phyloP scores from a whole-genome alignment of 805 yeast genomes.

The Kodamaea neixiangensis region DNA sequence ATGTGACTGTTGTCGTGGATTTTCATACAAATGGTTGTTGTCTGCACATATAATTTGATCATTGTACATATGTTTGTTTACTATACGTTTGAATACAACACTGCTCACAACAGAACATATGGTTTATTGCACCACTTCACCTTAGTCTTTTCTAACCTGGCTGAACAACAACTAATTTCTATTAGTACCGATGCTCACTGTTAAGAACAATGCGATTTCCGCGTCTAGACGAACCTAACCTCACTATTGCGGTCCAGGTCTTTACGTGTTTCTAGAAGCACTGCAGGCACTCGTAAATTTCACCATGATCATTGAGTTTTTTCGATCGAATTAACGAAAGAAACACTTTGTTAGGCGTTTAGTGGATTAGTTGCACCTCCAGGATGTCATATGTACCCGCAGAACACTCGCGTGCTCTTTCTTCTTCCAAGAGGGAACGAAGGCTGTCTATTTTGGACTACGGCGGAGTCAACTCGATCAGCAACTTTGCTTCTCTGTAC shows the following conservation, averaged over 20 bases:
- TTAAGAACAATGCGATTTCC: background rate
- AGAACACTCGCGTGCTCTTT: background rate
- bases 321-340: background rate
- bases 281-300: background rate
- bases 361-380: background rate
- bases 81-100: too few relatives aligned
- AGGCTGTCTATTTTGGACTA: slow-evolving; percentile 32
- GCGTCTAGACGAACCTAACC: background rate
- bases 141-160: too few relatives aligned
- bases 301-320: background rate
- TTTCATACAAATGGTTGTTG: background rate
- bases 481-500: slow-evolving; percentile 43
- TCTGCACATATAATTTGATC: background rate
- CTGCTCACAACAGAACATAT: background rate
- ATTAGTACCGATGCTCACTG: background rate
- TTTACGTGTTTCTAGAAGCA: background rate
- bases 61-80: too few relatives aligned
- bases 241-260: too few relatives aligned
- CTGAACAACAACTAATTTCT: background rate
- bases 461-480: slow-evolving; percentile 39
- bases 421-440: slow-evolving; percentile 12
- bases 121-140: background rate
- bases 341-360: background rate
- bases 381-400: slow-evolving; percentile 1
- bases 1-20: background rate